A percentile compares a stretch with the other conserved stretches of the same genome.
Conservation (phyloP, 768 basidiomycete species). For the Clitopilus hobsonii region DNA sequence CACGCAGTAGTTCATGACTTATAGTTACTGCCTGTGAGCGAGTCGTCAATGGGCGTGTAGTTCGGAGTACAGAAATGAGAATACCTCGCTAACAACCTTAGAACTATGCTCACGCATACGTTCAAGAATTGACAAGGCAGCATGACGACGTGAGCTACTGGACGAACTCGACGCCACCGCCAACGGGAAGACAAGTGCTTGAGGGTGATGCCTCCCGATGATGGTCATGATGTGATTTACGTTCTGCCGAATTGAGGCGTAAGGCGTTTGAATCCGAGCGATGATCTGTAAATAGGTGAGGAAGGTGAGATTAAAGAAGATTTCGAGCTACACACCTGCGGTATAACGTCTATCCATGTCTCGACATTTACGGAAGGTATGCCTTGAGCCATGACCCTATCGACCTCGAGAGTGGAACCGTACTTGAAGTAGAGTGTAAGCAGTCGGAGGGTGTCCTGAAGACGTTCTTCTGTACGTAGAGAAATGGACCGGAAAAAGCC, state of each 20-base stretch:
- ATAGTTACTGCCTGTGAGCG: slow-evolving; percentile 65
- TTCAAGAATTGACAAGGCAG: slow-evolving; percentile 80
- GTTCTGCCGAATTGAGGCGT: slow-evolving; percentile 73
- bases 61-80: slow-evolving; percentile 4
- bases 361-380: slow-evolving; percentile 87
- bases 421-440: slow-evolving; percentile 97
- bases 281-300: slow-evolving; percentile 61
- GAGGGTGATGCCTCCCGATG: slow-evolving; percentile 92
- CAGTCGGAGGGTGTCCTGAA: slow-evolving; percentile 90
- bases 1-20: slow-evolving; percentile 90
- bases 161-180: slow-evolving; percentile 95
- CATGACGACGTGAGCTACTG: slow-evolving; percentile 69
- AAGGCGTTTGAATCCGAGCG: slow-evolving; percentile 92
- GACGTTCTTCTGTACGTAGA: slow-evolving; percentile 76
- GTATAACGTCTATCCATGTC: slow-evolving; percentile 96
- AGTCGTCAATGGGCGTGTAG: slow-evolving; percentile 1
- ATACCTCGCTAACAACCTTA: slow-evolving; percentile 79
- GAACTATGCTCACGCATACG: slow-evolving; percentile 88
- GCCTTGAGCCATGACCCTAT: slow-evolving; percentile 77
- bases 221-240: slow-evolving; percentile 83
- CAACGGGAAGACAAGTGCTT: slow-evolving; percentile 88
- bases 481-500: slow-evolving; percentile 93
- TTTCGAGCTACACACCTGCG: slow-evolving; percentile 56
- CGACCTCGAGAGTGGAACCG: slow-evolving; percentile 83
- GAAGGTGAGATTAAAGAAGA: not conserved